Evolutionary conservation across 805 yeast genomes (phyloP), one percentile per base, ranked within the genome.

Genomic region (Candida germanica): DNA sequence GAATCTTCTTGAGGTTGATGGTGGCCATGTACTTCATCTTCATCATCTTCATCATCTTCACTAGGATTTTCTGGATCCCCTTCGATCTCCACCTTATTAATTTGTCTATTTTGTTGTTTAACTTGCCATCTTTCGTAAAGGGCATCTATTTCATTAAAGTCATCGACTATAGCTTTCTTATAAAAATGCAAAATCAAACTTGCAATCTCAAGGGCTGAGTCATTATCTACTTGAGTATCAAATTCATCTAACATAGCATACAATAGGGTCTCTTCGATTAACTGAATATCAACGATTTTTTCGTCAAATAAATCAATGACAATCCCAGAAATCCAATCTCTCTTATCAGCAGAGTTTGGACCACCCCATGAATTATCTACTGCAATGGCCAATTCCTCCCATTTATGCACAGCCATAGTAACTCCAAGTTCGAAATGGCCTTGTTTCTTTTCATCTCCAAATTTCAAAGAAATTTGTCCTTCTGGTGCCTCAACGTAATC

Each of bases 341-440:
- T 73, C 59, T 93, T 93, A 25, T 86, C 97, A 0, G 73, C 77
- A 10, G 95, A 82, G 23, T 86, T 84, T 10, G 96, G 80, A 1
- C 98, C 99, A 41, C 98, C 99, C 98, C 98, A 93, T 20, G 72
- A 68, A 56, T 86, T 87, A 5, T 79, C 94, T 7, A 93, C 98
- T 0, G 98, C 98, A 1, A 85, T 83, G 31, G 76, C 72, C 34
- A 93, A 66, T 16, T 84, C 88, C 41, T 88, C 93, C 98, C 98
- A 93, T 40, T 75, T 72, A 58, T 89, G 79, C n/a, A 93, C 62
- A 23, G 85, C 80, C 95, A 89, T 84, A 20, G 96, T 82, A 1
- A 87, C 89, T 8, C 97, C 98, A 10, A 93, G 72, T 61, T 91
- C 98, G 53, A 93, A 88, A 45, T 84, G 79, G 12, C 85, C 87